Percentiles rank a stretch among this genome's conserved stretches.
These are phyloP conservation scores for Bruguiera hainesii DNA, from an alignment of 441 rosid genomes.

Conservation along the genomic window DNA sequence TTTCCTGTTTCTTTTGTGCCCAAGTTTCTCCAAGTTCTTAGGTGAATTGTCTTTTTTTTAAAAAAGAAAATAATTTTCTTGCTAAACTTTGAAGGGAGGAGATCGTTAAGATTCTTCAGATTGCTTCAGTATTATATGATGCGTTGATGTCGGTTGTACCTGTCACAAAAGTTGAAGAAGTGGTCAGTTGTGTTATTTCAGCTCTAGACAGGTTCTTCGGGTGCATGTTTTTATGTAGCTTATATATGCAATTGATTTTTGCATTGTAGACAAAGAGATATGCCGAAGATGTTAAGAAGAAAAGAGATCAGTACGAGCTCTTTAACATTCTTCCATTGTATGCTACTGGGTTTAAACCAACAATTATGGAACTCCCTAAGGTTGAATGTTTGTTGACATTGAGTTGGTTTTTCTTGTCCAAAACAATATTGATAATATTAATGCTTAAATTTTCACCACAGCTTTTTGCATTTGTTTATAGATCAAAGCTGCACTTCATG, in stretches of 20 bases:
- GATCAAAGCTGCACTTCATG: constrained; percentile 82
- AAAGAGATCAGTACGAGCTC: constrained; percentile 56
- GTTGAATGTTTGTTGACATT: constrained; percentile 36
- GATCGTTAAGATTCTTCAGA: constrained; percentile 83
- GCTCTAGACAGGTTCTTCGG: constrained; percentile 8
- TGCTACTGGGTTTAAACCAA: constrained; percentile 65
- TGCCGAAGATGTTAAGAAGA: constrained; percentile 72
- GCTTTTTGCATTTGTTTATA: constrained; percentile 19
- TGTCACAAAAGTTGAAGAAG: constrained; percentile 41
- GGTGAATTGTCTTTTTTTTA: constrained; percentile 15
- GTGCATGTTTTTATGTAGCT: constrained; percentile 12
- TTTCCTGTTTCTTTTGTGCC: constrained; percentile 1
- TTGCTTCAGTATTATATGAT: constrained; percentile 81
- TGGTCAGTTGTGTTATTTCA: constrained; percentile 45
- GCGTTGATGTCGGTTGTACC: constrained; percentile 68
- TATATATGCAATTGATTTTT: constrained; percentile 8
- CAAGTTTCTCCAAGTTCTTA: constrained; percentile 16
- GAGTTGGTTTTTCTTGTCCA: constrained; percentile 18
- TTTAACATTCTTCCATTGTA: constrained; percentile 87
- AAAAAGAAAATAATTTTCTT: constrained; percentile 1
- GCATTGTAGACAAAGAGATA: constrained; percentile 52
- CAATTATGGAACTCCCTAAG: constrained; percentile 90
- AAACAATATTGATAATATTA: constrained; percentile 4
- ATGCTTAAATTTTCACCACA: constrained; percentile 13
- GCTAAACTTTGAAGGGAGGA: constrained; percentile 66